A percentile compares a stretch with the other conserved stretches of the same genome.
Evolutionary conservation across 139 green algal genomes (phyloP).

Genomic region (Coccomyxa sp.): DNA sequence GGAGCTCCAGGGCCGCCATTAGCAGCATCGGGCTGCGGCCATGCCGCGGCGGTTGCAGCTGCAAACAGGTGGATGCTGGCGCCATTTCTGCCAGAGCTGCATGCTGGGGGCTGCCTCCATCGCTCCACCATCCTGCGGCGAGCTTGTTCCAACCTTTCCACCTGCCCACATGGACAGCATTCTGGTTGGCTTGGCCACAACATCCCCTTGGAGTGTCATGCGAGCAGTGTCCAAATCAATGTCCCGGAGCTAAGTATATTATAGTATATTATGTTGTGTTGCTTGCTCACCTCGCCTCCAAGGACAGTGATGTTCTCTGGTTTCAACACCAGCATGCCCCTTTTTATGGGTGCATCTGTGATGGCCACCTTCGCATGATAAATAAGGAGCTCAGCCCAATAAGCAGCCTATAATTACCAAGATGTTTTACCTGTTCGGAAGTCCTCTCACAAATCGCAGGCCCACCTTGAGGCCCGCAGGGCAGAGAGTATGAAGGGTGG

Average conservation of each 20-base stretch:
- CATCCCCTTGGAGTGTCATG: background rate
- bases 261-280: background rate
- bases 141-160: background rate
- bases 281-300: conserved; percentile 42
- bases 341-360: conserved; percentile 31
- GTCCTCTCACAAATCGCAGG: background rate
- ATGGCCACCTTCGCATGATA: conserved; percentile 47
- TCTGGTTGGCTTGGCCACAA: background rate
- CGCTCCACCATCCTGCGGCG: background rate
- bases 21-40: no score
- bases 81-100: no score
- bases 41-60: no score
- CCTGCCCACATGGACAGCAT: background rate
- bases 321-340: conserved; percentile 61
- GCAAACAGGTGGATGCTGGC: no score
- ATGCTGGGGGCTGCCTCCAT: background rate
- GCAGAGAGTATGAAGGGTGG: conserved; percentile 12
- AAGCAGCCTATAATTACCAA: no score
- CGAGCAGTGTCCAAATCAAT: background rate
- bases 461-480: conserved; percentile 26
- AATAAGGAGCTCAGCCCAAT: background rate
- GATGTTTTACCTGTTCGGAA: background rate
- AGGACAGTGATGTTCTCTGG: conserved; percentile 53
- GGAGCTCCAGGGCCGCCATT: no score
- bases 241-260: background rate